Evolutionary conservation across 495 filamentous ascomycete species (phyloP).

Genomic region (Clavariopsis aquatica): DNA sequence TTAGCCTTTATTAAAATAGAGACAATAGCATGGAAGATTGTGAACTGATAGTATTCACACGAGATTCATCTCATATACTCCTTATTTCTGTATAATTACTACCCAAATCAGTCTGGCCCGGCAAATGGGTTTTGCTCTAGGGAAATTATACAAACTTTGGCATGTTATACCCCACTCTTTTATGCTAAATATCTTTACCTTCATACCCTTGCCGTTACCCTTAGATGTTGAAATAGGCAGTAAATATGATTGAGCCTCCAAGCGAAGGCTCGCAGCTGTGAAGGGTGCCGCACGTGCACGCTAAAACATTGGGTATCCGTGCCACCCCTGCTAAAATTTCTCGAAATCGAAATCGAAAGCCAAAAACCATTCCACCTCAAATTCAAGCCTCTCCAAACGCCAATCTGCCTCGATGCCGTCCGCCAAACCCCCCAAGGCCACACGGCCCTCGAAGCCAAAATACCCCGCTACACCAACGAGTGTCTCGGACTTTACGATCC

Average conservation of each 20-base stretch:
- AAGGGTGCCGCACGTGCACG: neutral
- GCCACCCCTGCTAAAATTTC: constrained; percentile 31
- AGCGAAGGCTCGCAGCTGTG: neutral
- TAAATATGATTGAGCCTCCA: too few relatives aligned
- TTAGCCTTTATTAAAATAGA: neutral
- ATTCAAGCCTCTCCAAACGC: neutral
- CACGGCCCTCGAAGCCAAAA: neutral
- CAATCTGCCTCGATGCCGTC: constrained; percentile 13
- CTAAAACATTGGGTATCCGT: constrained; percentile 10
- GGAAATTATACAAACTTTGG: too few relatives aligned
- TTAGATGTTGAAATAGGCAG: too few relatives aligned
- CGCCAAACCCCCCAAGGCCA: constrained; percentile 13
- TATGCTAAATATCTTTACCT: too few relatives aligned
- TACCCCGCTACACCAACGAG: constrained; percentile 7
- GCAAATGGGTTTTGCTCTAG: too few relatives aligned
- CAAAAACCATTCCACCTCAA: constrained; percentile 1
- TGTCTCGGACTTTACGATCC: constrained; percentile 33
- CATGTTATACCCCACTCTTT: too few relatives aligned
- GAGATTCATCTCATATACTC: too few relatives aligned
- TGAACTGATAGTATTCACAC: neutral
- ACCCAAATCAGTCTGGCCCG: too few relatives aligned
- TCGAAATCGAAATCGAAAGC: constrained; percentile 3
- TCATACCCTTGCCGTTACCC: too few relatives aligned
- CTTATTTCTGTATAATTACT: too few relatives aligned
- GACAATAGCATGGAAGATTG: neutral